Percentiles rank a stretch among this genome's conserved stretches.
Conservation (phyloP, 2,329 filamentous ascomycete species). For the Metarhizium brunneum region DNA sequence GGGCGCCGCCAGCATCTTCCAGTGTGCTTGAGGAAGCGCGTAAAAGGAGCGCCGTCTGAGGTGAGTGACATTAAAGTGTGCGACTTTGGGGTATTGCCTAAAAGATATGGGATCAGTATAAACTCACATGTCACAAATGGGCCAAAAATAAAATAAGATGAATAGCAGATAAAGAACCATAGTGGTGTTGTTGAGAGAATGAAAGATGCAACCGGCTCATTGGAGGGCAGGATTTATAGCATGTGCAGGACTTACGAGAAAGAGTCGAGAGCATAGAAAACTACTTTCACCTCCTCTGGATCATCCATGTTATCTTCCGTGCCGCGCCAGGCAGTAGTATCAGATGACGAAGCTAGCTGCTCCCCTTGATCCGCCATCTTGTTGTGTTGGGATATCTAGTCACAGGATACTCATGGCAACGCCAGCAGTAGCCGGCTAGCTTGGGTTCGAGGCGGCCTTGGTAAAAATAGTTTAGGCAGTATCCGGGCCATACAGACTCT, state of each 20-base stretch:
- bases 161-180: background rate
- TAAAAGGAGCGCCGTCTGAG: slow-evolving; percentile 88
- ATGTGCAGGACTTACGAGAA: slow-evolving; percentile 58
- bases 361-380: slow-evolving; percentile 2
- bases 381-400: background rate
- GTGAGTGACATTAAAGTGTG: slow-evolving; percentile 87
- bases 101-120: background rate
- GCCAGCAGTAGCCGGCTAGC: background rate
- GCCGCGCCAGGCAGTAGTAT: slow-evolving; percentile 44
- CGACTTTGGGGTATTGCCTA: slow-evolving; percentile 75
- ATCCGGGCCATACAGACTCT: background rate
- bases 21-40: slow-evolving; percentile 73
- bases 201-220: background rate
- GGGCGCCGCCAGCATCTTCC: slow-evolving; percentile 68
- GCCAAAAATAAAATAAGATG: no score
- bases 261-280: slow-evolving; percentile 78
- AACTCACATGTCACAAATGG: slow-evolving; percentile 3
- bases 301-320: slow-evolving; percentile 61
- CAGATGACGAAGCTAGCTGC: slow-evolving; percentile 7
- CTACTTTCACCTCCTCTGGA: slow-evolving; percentile 68
- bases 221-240: background rate
- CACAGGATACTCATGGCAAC: slow-evolving; percentile 1
- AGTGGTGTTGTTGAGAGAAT: background rate
- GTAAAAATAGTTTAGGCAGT: background rate
- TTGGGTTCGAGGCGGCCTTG: background rate